A percentile compares a stretch with the other conserved stretches of the same genome.
phyloP scores from a whole-genome alignment of 2,329 filamentous ascomycete genomes.

The Claviceps sp. region DNA sequence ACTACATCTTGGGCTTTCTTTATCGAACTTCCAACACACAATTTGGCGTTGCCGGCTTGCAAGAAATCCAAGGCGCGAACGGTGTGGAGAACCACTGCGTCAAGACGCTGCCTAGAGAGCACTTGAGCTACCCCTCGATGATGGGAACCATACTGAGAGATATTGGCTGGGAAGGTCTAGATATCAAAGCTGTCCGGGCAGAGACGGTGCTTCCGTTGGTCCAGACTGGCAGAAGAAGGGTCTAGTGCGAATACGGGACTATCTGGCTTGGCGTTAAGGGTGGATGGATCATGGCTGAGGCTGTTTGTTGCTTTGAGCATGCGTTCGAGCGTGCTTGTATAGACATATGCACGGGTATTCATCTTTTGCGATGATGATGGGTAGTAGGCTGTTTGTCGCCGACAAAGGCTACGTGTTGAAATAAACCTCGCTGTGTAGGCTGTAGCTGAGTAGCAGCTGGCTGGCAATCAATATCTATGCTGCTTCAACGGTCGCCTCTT shows the following conservation, averaged over 20 bases:
- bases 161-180: slow-evolving; percentile 56
- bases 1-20: slow-evolving; percentile 78
- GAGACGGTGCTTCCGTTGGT: slow-evolving; percentile 8
- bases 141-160: slow-evolving; percentile 52
- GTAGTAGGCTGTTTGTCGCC: too few relatives aligned
- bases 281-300: background rate
- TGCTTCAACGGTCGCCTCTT: too few relatives aligned
- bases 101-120: slow-evolving; percentile 51
- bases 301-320: background rate
- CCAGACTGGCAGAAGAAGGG: slow-evolving; percentile 3
- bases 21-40: slow-evolving; percentile 74
- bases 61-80: slow-evolving; percentile 54
- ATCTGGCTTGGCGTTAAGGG: background rate
- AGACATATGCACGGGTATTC: background rate
- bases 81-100: slow-evolving; percentile 56
- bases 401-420: too few relatives aligned
- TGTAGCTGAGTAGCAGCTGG: too few relatives aligned
- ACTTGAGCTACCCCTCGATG: slow-evolving; percentile 57
- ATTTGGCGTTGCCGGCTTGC: slow-evolving; percentile 72
- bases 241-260: background rate
- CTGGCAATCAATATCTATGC: too few relatives aligned
- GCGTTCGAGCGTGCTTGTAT: background rate
- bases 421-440: too few relatives aligned
- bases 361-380: too few relatives aligned
- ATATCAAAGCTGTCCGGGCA: slow-evolving; percentile 18